Evolutionary conservation across 345 rosid species (phyloP).

Genomic region (Gossypium anomalum): DNA sequence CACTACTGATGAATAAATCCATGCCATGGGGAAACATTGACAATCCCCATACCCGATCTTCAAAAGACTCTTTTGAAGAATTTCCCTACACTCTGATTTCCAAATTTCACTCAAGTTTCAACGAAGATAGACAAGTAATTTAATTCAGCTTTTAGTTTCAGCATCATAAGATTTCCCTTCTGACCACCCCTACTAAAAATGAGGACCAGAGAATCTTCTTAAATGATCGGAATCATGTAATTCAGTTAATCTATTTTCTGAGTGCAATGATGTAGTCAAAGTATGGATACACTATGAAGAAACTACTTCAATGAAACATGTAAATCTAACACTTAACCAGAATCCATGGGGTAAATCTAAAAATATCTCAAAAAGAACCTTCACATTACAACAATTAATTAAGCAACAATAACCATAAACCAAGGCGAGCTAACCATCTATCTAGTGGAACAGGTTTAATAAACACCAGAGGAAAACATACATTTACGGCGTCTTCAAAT

Average conservation of each 20-base stretch:
- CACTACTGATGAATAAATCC: not conserved
- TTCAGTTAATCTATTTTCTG: not conserved
- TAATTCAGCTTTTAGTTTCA: slow-evolving; percentile 1
- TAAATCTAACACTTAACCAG: slow-evolving; percentile 8
- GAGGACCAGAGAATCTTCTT: not conserved
- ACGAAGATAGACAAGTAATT: not conserved
- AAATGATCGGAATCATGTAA: not conserved
- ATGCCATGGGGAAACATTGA: not conserved
- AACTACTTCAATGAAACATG: not conserved
- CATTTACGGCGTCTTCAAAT: slow-evolving; percentile 70
- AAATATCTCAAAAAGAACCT: slow-evolving; percentile 7
- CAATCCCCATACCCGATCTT: not conserved
- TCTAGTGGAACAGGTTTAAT: slow-evolving; percentile 17
- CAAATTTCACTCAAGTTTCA: not conserved
- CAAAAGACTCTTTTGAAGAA: not conserved
- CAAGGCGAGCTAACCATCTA: slow-evolving; percentile 6
- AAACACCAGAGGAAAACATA: slow-evolving; percentile 24
- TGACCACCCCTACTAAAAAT: not conserved
- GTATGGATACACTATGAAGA: not conserved
- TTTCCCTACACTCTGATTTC: not conserved
- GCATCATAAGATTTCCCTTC: not conserved
- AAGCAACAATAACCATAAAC: not conserved
- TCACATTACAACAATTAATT: not conserved
- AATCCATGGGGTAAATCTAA: slow-evolving; percentile 2
- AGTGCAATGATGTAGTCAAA: not conserved